Percentiles rank a stretch among this genome's conserved stretches.
These are phyloP conservation scores for Xylariaceae sp. DNA, from an alignment of 2,329 filamentous ascomycete genomes.

Conservation along the genomic window DNA sequence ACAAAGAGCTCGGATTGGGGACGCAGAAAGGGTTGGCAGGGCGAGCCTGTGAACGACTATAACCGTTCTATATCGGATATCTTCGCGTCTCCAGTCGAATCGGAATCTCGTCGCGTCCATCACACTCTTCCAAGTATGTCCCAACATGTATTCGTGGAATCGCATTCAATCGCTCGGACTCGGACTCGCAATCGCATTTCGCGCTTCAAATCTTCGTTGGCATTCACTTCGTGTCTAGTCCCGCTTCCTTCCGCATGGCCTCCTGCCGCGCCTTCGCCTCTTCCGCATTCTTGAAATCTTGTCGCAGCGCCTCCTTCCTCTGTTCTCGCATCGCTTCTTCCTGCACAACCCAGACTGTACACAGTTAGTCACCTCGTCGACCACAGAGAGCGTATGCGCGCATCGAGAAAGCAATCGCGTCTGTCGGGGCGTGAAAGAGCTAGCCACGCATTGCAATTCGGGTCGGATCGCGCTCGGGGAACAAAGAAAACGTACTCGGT, in stretches of 20 bases:
- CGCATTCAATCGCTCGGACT: background rate
- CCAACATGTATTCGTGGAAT: background rate
- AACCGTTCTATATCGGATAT: background rate
- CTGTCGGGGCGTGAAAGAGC: no score
- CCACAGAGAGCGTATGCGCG: background rate
- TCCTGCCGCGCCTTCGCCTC: constrained; percentile 38
- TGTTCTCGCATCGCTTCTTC: constrained; percentile 36
- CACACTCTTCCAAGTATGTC: no score
- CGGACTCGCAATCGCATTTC: background rate
- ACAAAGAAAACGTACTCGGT: constrained; percentile 56
- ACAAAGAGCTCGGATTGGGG: background rate
- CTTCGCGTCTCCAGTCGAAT: background rate
- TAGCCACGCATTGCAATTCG: no score
- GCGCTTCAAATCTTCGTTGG: background rate
- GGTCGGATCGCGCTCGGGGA: background rate
- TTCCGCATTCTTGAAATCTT: constrained; percentile 33
- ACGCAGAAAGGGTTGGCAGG: no score
- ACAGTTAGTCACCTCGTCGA: constrained; percentile 4
- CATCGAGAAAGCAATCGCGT: background rate
- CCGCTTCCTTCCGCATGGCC: constrained; percentile 37
- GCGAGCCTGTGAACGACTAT: background rate
- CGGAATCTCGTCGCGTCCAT: background rate
- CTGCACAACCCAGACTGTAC: constrained; percentile 42
- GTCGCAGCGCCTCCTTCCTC: constrained; percentile 33
- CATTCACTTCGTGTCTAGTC: constrained; percentile 17